phyloP scores from a whole-genome alignment of 495 filamentous ascomycete species.

The Aspergillus cristatus region DNA sequence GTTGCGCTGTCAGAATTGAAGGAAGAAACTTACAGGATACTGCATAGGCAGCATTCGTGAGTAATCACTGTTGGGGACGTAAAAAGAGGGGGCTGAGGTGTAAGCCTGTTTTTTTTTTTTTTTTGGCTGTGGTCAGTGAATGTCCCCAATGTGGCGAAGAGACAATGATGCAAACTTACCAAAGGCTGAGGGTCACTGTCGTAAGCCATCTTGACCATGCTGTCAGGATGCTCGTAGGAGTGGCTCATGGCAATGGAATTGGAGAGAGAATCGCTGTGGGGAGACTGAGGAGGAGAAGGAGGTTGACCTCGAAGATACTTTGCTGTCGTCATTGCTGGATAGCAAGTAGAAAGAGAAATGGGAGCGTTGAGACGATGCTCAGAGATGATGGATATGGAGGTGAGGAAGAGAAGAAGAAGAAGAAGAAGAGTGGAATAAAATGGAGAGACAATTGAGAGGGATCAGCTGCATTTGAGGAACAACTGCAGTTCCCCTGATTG shows the following conservation, averaged over 20 bases:
- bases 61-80: slow-evolving; percentile 9
- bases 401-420: too few species aligned
- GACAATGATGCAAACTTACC: slow-evolving; percentile 3
- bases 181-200: slow-evolving; percentile 1
- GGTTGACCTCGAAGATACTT: slow-evolving; percentile 5
- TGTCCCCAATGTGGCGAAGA: neutral
- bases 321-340: slow-evolving; percentile 1
- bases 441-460: too few species aligned
- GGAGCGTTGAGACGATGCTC: too few species aligned
- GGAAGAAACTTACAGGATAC: slow-evolving; percentile 7
- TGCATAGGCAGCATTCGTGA: slow-evolving; percentile 10
- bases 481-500: too few species aligned
- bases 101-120: slow-evolving; percentile 7
- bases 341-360: neutral
- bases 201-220: slow-evolving; percentile 1
- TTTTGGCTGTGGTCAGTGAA: slow-evolving; percentile 3
- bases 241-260: slow-evolving; percentile 11
- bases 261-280: slow-evolving; percentile 8
- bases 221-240: slow-evolving; percentile 4
- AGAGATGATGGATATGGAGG: too few species aligned
- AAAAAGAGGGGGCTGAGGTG: slow-evolving; percentile 8
- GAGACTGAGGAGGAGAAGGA: slow-evolving; percentile 21
- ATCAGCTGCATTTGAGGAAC: too few species aligned
- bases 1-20: neutral
- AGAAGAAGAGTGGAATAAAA: neutral